These are phyloP conservation scores for Juglanconis oblonga DNA, from an alignment of 2,329 filamentous ascomycete species.

Conservation along the genomic window DNA sequence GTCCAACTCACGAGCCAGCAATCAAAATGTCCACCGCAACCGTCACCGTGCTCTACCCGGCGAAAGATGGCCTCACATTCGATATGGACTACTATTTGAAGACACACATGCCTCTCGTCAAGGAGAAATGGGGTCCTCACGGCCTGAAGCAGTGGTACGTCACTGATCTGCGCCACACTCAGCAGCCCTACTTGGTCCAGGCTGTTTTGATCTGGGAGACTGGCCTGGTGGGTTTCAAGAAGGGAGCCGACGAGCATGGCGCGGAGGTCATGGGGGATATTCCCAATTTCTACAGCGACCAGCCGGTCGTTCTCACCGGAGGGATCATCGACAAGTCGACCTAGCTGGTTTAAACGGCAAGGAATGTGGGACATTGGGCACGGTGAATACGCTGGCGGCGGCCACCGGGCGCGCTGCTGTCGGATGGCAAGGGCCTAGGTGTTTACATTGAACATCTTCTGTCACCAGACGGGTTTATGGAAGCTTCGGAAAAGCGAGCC, in stretches of 20 bases:
- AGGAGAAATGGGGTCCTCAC: constrained; percentile 33
- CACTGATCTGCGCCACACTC: constrained; percentile 23
- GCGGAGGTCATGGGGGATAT: constrained; percentile 28
- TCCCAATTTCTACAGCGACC: constrained; percentile 29
- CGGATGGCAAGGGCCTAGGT: not conserved
- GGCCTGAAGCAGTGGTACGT: constrained; percentile 36
- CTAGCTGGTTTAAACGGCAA: not conserved
- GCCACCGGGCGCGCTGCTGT: too few relatives aligned
- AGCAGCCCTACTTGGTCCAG: constrained; percentile 25
- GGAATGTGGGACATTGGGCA: not conserved
- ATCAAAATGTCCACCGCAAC: constrained; percentile 13
- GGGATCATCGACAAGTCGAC: not conserved
- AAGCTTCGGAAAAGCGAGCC: too few relatives aligned
- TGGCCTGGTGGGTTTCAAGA: constrained; percentile 23
- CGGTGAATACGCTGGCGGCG: not conserved
- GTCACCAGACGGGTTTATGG: too few relatives aligned
- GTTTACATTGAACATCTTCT: not conserved
- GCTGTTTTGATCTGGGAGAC: constrained; percentile 30
- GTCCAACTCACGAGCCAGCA: not conserved
- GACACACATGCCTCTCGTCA: constrained; percentile 43
- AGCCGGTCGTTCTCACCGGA: constrained; percentile 14
- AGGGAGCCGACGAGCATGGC: constrained; percentile 14
- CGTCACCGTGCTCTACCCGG: constrained; percentile 38
- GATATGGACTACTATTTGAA: constrained; percentile 47
- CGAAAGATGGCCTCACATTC: constrained; percentile 37